A percentile compares a stretch with the other conserved stretches of the same genome.
Evolutionary conservation across 164 flowering plant genomes (phyloP).

Genomic region (Akebia trifoliata): DNA sequence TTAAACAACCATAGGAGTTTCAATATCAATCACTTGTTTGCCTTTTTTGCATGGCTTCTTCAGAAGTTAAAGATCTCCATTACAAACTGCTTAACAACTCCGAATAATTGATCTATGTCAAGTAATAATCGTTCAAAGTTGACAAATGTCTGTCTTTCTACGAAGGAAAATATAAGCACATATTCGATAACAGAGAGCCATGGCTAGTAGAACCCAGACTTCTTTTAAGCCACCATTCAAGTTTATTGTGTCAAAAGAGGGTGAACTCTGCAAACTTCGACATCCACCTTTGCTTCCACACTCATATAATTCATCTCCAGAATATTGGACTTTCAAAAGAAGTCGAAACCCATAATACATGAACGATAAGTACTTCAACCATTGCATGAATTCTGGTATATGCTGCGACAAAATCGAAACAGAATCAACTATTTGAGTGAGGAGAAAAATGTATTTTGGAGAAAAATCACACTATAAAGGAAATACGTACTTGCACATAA

Average conservation of each 20-base stretch:
- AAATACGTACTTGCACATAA: conserved; percentile 72
- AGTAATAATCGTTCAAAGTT: conserved; percentile 27
- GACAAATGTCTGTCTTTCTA: conserved; percentile 36
- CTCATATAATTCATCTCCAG: conserved; percentile 70
- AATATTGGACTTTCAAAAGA: conserved; percentile 83
- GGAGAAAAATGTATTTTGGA: not conserved
- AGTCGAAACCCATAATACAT: conserved; percentile 90
- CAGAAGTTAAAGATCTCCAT: not conserved
- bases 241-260: conserved; percentile 78
- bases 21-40: too few relatives aligned
- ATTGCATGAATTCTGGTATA: conserved; percentile 81
- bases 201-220: conserved; percentile 79
- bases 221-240: conserved; percentile 71
- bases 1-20: too few relatives aligned
- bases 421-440: not conserved
- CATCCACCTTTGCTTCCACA: conserved; percentile 77
- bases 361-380: conserved; percentile 89
- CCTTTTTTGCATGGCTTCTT: too few relatives aligned
- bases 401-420: conserved; percentile 51
- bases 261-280: conserved; percentile 69
- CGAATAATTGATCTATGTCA: not conserved
- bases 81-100: not conserved
- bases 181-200: conserved; percentile 71
- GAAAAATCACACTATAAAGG: not conserved
- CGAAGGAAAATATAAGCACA: conserved; percentile 80